Conservation (phyloP, 257 asterid genomes). For the Solanum etuberosum region DNA sequence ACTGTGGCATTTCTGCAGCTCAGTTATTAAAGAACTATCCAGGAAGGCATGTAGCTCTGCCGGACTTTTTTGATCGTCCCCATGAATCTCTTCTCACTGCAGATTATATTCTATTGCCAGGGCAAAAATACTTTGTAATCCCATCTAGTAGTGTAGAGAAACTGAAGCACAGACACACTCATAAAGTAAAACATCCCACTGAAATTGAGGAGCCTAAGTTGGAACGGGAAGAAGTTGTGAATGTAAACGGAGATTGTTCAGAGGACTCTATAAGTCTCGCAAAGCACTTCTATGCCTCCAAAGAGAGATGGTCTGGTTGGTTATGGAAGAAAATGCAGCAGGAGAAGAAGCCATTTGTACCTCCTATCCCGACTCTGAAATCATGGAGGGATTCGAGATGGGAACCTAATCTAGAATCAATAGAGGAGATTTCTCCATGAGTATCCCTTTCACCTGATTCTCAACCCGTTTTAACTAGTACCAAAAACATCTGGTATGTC, state of each 20-base stretch:
- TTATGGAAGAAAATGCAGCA: constrained; percentile 7
- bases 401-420: constrained; percentile 54
- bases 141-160: constrained; percentile 33
- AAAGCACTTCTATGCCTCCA: constrained; percentile 27
- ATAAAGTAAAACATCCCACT: background rate
- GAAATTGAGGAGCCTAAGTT: constrained; percentile 19
- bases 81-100: constrained; percentile 38
- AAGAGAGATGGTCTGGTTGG: constrained; percentile 20
- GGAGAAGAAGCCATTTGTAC: constrained; percentile 40
- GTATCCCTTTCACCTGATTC: background rate
- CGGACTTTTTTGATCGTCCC: constrained; percentile 47
- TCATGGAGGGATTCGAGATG: constrained; percentile 38
- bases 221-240: constrained; percentile 18
- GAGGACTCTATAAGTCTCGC: constrained; percentile 45
- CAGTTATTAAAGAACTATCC: constrained; percentile 45
- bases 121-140: constrained; percentile 45
- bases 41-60: constrained; percentile 45
- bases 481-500: constrained; percentile 4
- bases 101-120: constrained; percentile 42
- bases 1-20: constrained; percentile 36
- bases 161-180: constrained; percentile 31
- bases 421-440: constrained; percentile 60
- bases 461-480: background rate
- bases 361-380: constrained; percentile 52
- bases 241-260: constrained; percentile 13